Percentiles rank a stretch among this genome's conserved stretches.
phyloP scores from a whole-genome alignment of 495 filamentous ascomycete species.

The Talaromyces borbonicus region DNA sequence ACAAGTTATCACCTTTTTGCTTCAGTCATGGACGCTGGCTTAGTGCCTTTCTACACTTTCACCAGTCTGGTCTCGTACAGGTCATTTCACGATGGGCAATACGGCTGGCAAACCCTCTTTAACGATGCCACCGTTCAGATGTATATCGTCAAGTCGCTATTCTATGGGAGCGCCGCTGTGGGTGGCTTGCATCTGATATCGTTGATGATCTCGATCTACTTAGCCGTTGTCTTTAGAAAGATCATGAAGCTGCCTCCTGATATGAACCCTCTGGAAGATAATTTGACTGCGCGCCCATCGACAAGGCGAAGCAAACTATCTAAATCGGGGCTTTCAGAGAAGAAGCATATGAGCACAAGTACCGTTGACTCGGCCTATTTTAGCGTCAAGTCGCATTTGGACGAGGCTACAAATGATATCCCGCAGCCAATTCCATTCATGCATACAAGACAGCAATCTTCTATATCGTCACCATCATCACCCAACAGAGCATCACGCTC shows the following conservation, averaged over 20 bases:
- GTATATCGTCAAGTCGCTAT: constrained; percentile 51
- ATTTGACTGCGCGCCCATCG: constrained; percentile 67
- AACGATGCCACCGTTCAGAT: constrained; percentile 32
- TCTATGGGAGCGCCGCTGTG: constrained; percentile 49
- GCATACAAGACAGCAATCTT: constrained; percentile 57
- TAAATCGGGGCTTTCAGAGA: constrained; percentile 54
- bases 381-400: constrained; percentile 39
- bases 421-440: constrained; percentile 63
- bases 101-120: constrained; percentile 57
- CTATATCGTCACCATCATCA: constrained; percentile 29
- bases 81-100: constrained; percentile 29
- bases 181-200: constrained; percentile 62
- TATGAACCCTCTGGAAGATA: constrained; percentile 83
- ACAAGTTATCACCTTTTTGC: constrained; percentile 82
- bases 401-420: constrained; percentile 46
- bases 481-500: constrained; percentile 17
- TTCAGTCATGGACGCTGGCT: constrained; percentile 54
- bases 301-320: constrained; percentile 29
- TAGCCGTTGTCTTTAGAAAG: constrained; percentile 66
- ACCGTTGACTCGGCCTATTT: constrained; percentile 42
- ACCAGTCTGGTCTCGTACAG: constrained; percentile 47
- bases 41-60: constrained; percentile 72
- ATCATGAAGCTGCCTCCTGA: constrained; percentile 76
- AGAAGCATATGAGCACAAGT: constrained; percentile 41
- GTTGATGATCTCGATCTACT: constrained; percentile 55